Evolutionary conservation across 2,329 filamentous ascomycete genomes (phyloP).

Genomic region (Clonostachys rosea): DNA sequence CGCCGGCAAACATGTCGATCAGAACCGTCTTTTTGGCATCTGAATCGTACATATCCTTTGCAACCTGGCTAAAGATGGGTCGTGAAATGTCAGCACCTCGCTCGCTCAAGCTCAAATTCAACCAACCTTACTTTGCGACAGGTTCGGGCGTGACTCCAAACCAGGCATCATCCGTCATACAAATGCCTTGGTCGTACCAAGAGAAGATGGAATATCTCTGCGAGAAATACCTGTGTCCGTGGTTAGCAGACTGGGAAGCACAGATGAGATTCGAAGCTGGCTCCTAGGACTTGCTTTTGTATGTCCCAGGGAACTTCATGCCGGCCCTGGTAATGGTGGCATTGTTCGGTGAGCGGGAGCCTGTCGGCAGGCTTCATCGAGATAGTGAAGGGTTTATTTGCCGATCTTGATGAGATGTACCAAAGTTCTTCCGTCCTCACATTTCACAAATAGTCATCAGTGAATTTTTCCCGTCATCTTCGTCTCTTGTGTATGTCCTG

Average conservation of each 20-base stretch:
- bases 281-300: conserved; percentile 61
- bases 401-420: too few species aligned
- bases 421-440: too few species aligned
- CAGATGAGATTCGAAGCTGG: background rate
- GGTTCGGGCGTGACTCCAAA: conserved; percentile 95
- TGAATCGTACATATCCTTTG: conserved; percentile 60
- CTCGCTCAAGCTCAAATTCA: background rate
- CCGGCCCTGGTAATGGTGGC: conserved; percentile 69
- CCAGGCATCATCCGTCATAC: conserved; percentile 92
- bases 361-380: conserved; percentile 34
- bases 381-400: conserved; percentile 4
- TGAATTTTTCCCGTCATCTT: too few species aligned
- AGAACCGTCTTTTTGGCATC: conserved; percentile 57
- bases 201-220: conserved; percentile 87
- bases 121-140: conserved; percentile 65
- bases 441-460: too few species aligned
- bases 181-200: conserved; percentile 80
- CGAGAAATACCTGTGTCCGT: conserved; percentile 69
- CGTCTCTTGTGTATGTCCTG: too few species aligned
- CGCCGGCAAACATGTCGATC: conserved; percentile 87
- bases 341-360: conserved; percentile 54
- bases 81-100: conserved; percentile 3
- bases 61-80: conserved; percentile 58
- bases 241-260: background rate
- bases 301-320: conserved; percentile 77